Percentiles rank a stretch among this genome's conserved stretches.
Evolutionary conservation across 2,329 filamentous ascomycete species (phyloP).

Genomic region (Cucurbitaria berberidis): DNA sequence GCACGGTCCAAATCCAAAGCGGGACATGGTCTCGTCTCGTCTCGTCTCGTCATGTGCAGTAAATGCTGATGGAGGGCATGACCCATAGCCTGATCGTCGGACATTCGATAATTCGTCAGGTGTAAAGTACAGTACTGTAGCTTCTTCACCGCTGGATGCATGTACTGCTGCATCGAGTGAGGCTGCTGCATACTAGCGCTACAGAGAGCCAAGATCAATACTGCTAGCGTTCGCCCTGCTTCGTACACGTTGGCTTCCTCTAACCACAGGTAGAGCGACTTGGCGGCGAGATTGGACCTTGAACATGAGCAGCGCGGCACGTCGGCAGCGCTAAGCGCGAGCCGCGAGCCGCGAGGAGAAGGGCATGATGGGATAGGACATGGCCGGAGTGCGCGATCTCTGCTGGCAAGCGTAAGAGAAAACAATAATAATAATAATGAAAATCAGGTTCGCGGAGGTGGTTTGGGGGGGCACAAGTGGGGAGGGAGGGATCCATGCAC

Average conservation of each 20-base stretch:
- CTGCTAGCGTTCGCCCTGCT: conserved; percentile 13
- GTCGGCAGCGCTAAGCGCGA: conserved; percentile 31
- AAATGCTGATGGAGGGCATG: conserved; percentile 21
- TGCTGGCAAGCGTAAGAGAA: conserved; percentile 4
- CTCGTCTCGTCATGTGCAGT: conserved; percentile 5
- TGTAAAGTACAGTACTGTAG: conserved; percentile 12
- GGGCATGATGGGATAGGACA: too few relatives aligned
- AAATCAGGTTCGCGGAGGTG: conserved; percentile 16
- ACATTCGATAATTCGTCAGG: too few relatives aligned
- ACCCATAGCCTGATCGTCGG: too few relatives aligned
- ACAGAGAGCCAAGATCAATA: conserved; percentile 3
- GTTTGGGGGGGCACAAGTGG: conserved; percentile 9
- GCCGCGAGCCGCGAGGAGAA: conserved; percentile 26
- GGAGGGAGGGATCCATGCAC: conserved; percentile 14
- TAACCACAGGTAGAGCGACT: conserved; percentile 18
- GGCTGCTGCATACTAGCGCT: conserved; percentile 17
- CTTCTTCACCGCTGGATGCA: conserved; percentile 21
- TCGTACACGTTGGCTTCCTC: conserved; percentile 7
- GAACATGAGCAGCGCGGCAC: conserved; percentile 19
- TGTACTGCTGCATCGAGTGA: conserved; percentile 8
- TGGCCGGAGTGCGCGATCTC: conserved; percentile 10
- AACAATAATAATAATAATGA: conserved; percentile 1
- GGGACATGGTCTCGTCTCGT: too few relatives aligned
- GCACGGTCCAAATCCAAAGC: not conserved
- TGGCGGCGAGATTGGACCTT: conserved; percentile 30